A percentile compares a stretch with the other conserved stretches of the same genome.
phyloP scores from a whole-genome alignment of 257 asterid species.

The Verbena officinalis region DNA sequence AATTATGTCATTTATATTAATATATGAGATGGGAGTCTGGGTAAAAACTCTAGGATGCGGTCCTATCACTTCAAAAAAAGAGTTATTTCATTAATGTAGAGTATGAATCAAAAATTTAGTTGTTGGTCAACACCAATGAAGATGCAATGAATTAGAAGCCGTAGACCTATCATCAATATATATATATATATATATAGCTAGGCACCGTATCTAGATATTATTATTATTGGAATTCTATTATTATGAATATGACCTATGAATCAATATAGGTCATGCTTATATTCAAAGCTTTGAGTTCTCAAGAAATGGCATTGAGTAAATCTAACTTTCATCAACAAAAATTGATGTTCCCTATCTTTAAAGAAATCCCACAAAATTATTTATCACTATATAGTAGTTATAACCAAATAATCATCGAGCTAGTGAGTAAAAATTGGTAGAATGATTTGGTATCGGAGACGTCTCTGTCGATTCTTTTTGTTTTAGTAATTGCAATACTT shows the following conservation, averaged over 20 bases:
- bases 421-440: neutral
- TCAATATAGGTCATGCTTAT: constrained; percentile 29
- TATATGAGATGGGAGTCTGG: too few species aligned
- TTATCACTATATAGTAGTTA: neutral
- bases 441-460: constrained; percentile 14
- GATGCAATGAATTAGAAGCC: constrained; percentile 30
- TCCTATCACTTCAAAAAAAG: too few species aligned
- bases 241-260: constrained; percentile 33
- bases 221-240: constrained; percentile 28
- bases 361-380: constrained; percentile 1
- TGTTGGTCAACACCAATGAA: constrained; percentile 34
- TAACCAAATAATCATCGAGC: constrained; percentile 20
- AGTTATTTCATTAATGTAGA: neutral
- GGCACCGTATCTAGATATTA: too few species aligned
- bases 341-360: constrained; percentile 25
- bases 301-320: neutral
- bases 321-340: neutral
- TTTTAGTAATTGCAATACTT: neutral
- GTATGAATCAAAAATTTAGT: constrained; percentile 16
- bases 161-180: constrained; percentile 17
- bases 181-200: too few species aligned
- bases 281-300: constrained; percentile 10
- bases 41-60: too few species aligned
- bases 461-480: constrained; percentile 1
- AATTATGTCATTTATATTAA: too few species aligned